Base-by-base conservation (phyloP, 345 rosid genomes). In the Viola odorata region DNA sequence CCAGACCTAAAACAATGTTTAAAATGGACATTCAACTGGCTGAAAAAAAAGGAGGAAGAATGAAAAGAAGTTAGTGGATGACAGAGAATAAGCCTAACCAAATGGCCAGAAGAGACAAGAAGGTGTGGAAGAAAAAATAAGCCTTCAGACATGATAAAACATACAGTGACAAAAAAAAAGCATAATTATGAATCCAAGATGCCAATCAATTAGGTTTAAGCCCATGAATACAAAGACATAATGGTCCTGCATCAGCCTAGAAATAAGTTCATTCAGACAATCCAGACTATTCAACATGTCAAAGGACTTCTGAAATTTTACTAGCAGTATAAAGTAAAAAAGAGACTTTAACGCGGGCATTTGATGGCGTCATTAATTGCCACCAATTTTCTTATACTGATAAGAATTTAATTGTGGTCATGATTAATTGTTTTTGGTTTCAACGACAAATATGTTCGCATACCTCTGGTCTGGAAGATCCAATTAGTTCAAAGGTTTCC, bases 401-500 rank as follows among this genome's bases (percentile, higher is more conserved):
- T n/a, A 47, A 47, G 11, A 23, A 23, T 23, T 23, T 23, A 23
- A 23, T 23, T 23, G 32, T 2, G 2, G 32, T 2, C 2, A 23
- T 23, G 32, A 23, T 23, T 23, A 23, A 23, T 23, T 23, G 32
- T 23, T 23, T 23, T 23, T 23, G 32, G 32, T 23, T 23, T 23
- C 32, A 23, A 23, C 32, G 1, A 53, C 32, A 55, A 54, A 6
- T 12, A 41, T 60, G 50, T 17, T 64, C 37, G n/a, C 59, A 65
- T 84, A 95, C 99, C 99, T 95, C 96, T 12, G 97, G 91, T 75
- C 89, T 78, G 47, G 92, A 37, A 66, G 97, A 86, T 71, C 97
- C 99, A 68, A 95, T 91, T 76, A 91, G 78, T 69, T 95, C 97
- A 73, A 91, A 95, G 15, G 95, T 95, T 80, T 95, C 97, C 85